Percentiles rank a stretch among this genome's conserved stretches.
Evolutionary conservation across 2,329 filamentous ascomycete species (phyloP).

Genomic region (Sporothrix phasma): DNA sequence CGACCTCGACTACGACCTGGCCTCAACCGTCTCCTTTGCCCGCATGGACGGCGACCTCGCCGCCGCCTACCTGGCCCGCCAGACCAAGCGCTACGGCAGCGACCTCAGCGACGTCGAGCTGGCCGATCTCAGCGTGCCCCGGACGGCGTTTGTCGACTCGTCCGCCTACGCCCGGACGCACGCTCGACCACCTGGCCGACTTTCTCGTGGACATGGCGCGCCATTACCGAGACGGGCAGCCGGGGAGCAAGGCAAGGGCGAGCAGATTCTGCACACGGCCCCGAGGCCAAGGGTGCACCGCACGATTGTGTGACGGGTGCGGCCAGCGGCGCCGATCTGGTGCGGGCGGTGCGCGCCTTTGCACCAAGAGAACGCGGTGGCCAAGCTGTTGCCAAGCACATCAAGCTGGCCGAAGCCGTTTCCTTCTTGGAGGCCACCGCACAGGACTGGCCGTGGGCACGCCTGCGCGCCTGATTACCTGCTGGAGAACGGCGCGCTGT

Average conservation of each 20-base stretch:
- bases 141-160: conserved; percentile 60
- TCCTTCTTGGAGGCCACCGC: conserved; percentile 59
- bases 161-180: conserved; percentile 56
- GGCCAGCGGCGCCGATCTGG: conserved; percentile 69
- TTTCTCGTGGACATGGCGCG: conserved; percentile 64
- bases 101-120: conserved; percentile 78
- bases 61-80: conserved; percentile 75
- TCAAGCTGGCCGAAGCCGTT: conserved; percentile 83
- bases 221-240: conserved; percentile 38
- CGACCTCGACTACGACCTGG: conserved; percentile 55
- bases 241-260: conserved; percentile 5
- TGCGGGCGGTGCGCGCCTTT: conserved; percentile 64
- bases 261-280: conserved; percentile 30
- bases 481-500: conserved; percentile 68
- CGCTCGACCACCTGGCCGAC: conserved; percentile 60
- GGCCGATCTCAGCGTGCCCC: conserved; percentile 69
- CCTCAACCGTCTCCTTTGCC: conserved; percentile 68
- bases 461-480: conserved; percentile 69
- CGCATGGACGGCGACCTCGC: conserved; percentile 75
- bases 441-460: conserved; percentile 88
- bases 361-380: conserved; percentile 68
- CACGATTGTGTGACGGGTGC: conserved; percentile 87
- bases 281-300: conserved; percentile 59
- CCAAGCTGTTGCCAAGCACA: conserved; percentile 95
- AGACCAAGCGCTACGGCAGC: conserved; percentile 65